Evolutionary conservation across 495 filamentous ascomycete genomes (phyloP), one percentile per base, ranked within the genome.

Genomic region (Talaromyces thailandensis): DNA sequence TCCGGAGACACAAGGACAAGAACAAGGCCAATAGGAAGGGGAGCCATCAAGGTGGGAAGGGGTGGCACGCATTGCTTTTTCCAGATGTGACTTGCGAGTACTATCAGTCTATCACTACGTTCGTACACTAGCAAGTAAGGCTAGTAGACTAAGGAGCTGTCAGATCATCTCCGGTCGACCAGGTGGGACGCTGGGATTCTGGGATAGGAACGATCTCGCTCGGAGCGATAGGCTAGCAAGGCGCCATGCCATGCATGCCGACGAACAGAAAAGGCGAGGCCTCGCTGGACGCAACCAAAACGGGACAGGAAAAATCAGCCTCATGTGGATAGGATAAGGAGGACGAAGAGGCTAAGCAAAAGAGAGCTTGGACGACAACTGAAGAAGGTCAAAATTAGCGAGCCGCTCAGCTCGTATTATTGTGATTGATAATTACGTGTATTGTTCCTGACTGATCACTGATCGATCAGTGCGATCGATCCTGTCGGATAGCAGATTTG

Each of bases 361-460:
- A n/a, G n/a, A n/a, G 51, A 26, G 51, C 5, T 26, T 26, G 51
- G 23, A 55, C 51, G 24, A 55, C 26, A 23, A 26, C 55, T 57
- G 55, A 57, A 35, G 26, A 32, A 21, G 52, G 55, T 31, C 55
- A 57, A 57, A 57, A 57, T 57, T 57, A 57, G 55, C 55, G 55
- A 57, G 55, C 55, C 29, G 55, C 55, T 53, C 50, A 51, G 48
- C 18, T 48, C 43, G 43, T 48, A 48, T 18, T 18, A n/a, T 43
- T 7, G 18, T 18, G n/a, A n/a, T n/a, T n/a, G n/a, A n/a, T n/a
- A 48, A 18, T 48, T 21, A 48, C n/a, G 6, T 21, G 43, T 45
- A 45, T 21, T 45, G 8, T 6, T 12, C 40, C 12, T 12, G 2
- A 14, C n/a, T 12, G 40, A 14, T 14, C 40, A 9, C 3, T 45